phyloP scores from a whole-genome alignment of 106 monocot genomes.

The Dendrobium huoshanense region DNA sequence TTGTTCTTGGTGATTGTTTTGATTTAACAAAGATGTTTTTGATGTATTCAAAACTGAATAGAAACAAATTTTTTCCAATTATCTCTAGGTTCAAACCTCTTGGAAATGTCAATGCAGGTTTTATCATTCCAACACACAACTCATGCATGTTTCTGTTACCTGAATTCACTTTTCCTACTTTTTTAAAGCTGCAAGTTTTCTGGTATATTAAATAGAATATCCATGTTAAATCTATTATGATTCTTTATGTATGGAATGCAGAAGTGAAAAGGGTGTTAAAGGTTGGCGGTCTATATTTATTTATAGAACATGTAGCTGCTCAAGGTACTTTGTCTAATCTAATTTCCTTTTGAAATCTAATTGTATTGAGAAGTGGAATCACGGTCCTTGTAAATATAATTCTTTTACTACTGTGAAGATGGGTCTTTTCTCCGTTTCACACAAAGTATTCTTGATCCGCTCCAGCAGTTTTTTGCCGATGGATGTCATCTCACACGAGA shows the following conservation, averaged over 20 bases:
- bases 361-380: neutral
- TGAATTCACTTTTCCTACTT: neutral
- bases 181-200: slow-evolving; percentile 1
- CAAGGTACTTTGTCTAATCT: slow-evolving; percentile 34
- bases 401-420: slow-evolving; percentile 26
- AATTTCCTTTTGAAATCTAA: neutral
- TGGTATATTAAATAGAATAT: neutral
- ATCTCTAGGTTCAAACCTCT: too few relatives aligned
- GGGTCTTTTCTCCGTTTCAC: slow-evolving; percentile 51
- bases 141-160: neutral
- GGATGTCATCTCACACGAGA: slow-evolving; percentile 82
- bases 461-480: slow-evolving; percentile 84
- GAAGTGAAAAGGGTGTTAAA: slow-evolving; percentile 87
- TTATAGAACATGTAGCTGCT: slow-evolving; percentile 86
- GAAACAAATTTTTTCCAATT: too few relatives aligned
- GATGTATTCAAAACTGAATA: too few relatives aligned
- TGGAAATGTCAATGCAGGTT: too few relatives aligned
- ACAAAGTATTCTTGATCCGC: slow-evolving; percentile 64
- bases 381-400: neutral
- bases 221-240: neutral
- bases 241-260: slow-evolving; percentile 25
- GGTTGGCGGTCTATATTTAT: slow-evolving; percentile 70
- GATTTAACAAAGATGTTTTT: too few relatives aligned
- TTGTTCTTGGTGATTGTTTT: too few relatives aligned
- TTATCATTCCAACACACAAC: neutral